Evolutionary conservation across 495 filamentous ascomycete genomes (phyloP).

Genomic region (Oidiodendron maius): DNA sequence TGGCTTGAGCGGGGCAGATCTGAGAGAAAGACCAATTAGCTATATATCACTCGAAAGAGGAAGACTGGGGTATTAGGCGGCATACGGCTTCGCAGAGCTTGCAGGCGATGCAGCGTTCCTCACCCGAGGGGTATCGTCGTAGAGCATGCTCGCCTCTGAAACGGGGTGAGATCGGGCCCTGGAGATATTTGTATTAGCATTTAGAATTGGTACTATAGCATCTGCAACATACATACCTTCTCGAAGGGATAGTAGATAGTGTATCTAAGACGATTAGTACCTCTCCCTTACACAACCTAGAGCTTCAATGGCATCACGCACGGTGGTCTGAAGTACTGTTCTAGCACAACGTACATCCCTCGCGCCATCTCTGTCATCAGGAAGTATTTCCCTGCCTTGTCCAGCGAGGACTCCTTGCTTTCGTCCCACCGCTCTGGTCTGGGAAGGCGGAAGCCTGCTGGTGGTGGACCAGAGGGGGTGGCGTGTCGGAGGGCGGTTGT

Average conservation of each 20-base stretch:
- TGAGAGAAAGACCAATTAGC: constrained; percentile 13
- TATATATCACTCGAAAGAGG: neutral
- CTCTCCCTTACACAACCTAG: neutral
- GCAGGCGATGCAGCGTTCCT: constrained; percentile 98
- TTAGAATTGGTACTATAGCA: constrained; percentile 9
- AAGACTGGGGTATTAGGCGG: constrained; percentile 13
- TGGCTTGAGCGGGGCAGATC: constrained; percentile 93
- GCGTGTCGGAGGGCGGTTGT: constrained; percentile 64
- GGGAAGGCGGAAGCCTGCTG: constrained; percentile 68
- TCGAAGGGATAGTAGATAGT: constrained; percentile 99
- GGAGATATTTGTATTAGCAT: too few species aligned
- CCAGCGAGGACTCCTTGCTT: constrained; percentile 60
- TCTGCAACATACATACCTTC: constrained; percentile 48
- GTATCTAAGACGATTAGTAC: constrained; percentile 51
- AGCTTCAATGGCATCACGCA: constrained; percentile 46
- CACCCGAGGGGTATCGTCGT: constrained; percentile 89
- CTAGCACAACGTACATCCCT: constrained; percentile 95
- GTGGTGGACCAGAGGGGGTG: constrained; percentile 70
- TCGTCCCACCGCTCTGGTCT: constrained; percentile 65
- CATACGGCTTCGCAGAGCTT: constrained; percentile 90
- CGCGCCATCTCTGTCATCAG: constrained; percentile 90
- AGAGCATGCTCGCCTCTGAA: constrained; percentile 97
- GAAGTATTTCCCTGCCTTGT: constrained; percentile 88
- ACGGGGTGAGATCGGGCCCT: constrained; percentile 92
- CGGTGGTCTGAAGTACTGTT: constrained; percentile 98